A percentile compares a stretch with the other conserved stretches of the same genome.
These are phyloP conservation scores for Mycosarcoma maydis DNA, from an alignment of 1,284 basidiomycete genomes.

Conservation along the genomic window DNA sequence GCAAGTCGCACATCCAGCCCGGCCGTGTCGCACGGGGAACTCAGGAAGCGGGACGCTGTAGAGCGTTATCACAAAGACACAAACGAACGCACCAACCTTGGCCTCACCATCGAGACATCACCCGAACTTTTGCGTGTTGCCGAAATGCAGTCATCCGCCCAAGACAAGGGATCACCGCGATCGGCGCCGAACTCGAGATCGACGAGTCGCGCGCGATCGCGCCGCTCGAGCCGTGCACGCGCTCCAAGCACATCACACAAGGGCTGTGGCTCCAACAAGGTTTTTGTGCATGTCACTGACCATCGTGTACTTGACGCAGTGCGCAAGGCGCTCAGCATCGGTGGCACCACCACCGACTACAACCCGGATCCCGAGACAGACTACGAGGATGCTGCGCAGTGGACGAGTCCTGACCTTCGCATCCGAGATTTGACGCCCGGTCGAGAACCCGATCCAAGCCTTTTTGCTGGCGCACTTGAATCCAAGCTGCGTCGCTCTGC, in stretches of 20 bases:
- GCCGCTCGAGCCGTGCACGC: slow-evolving; percentile 29
- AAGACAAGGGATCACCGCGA: slow-evolving; percentile 11
- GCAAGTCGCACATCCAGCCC: slow-evolving; percentile 48
- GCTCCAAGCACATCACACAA: slow-evolving; percentile 28
- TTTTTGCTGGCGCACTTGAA: slow-evolving; percentile 1
- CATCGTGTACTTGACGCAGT: slow-evolving; percentile 52
- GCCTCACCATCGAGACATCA: slow-evolving; percentile 45
- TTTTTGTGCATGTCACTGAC: slow-evolving; percentile 57
- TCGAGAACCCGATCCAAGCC: slow-evolving; percentile 14
- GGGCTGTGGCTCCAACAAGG: slow-evolving; percentile 31
- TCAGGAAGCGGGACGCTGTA: slow-evolving; percentile 35
- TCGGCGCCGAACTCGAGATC: slow-evolving; percentile 38
- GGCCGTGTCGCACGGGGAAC: slow-evolving; percentile 19
- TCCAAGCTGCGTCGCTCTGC: slow-evolving; percentile 11
- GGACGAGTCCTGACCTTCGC: slow-evolving; percentile 32
- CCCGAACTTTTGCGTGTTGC: slow-evolving; percentile 40
- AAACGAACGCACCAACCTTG: slow-evolving; percentile 18
- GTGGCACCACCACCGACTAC: slow-evolving; percentile 54
- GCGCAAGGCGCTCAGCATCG: slow-evolving; percentile 57
- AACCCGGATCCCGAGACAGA: slow-evolving; percentile 39
- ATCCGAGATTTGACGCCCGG: slow-evolving; percentile 7
- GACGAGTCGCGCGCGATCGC: slow-evolving; percentile 42
- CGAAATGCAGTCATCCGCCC: slow-evolving; percentile 8
- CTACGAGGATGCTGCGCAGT: slow-evolving; percentile 21
- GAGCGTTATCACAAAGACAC: slow-evolving; percentile 11